A percentile compares a stretch with the other conserved stretches of the same genome.
These are phyloP conservation scores for Rhodotorula sp. DNA, from an alignment of 1,284 basidiomycete genomes.

Conservation along the genomic window DNA sequence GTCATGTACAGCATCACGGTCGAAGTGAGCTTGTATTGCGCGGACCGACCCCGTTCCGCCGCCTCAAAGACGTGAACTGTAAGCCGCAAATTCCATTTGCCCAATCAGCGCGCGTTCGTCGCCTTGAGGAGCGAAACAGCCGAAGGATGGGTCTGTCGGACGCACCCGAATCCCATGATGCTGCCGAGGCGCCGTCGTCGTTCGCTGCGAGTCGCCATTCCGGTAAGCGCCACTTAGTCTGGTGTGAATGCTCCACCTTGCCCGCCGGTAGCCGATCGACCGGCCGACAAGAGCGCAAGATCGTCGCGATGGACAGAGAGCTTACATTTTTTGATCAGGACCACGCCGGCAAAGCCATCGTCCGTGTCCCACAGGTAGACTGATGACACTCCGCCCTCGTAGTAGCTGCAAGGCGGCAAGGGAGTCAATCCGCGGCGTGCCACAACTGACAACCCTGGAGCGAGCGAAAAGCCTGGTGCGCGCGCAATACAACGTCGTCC, in stretches of 20 bases:
- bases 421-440: neutral
- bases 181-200: slow-evolving; percentile 49
- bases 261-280: neutral
- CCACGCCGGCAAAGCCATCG: slow-evolving; percentile 95
- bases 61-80: slow-evolving; percentile 93
- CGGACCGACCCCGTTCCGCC: slow-evolving; percentile 79
- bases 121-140: neutral
- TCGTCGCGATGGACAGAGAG: neutral
- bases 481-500: neutral
- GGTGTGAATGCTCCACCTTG: too few relatives aligned
- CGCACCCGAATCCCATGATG: slow-evolving; percentile 81
- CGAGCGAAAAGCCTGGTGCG: neutral
- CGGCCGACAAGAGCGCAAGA: neutral
- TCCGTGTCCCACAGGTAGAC: slow-evolving; percentile 99
- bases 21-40: slow-evolving; percentile 95
- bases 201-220: too few relatives aligned
- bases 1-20: slow-evolving; percentile 96
- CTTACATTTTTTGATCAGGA: slow-evolving; percentile 92
- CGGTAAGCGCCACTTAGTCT: too few relatives aligned
- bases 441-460: rapidly evolving
- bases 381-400: slow-evolving; percentile 92
- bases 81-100: neutral
- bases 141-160: neutral
- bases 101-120: neutral
- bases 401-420: slow-evolving; percentile 64